Evolutionary conservation across 805 yeast species (phyloP).

Genomic region (Pichia phayaonensis): DNA sequence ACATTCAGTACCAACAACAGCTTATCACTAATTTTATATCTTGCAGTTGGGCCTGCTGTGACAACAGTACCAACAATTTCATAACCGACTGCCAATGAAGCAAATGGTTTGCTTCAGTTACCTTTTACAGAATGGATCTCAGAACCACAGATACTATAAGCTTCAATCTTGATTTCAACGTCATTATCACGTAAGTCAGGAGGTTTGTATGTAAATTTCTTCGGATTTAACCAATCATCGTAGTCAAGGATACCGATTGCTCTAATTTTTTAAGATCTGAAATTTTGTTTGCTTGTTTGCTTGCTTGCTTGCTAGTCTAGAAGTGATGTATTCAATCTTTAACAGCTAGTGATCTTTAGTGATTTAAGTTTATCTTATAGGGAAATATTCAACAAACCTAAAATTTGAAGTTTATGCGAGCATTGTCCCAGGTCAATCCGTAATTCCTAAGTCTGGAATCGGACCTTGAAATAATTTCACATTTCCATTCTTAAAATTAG

Average conservation of each 20-base stretch:
- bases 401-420: too few relatives aligned
- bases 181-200: constrained; percentile 18
- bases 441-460: too few relatives aligned
- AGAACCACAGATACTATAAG: constrained; percentile 44
- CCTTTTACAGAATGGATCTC: constrained; percentile 40
- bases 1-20: constrained; percentile 43
- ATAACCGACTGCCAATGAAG: constrained; percentile 34
- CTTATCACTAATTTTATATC: constrained; percentile 38
- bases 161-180: constrained; percentile 38
- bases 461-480: too few relatives aligned
- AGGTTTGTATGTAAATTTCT: constrained; percentile 15
- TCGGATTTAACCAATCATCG: constrained; percentile 14
- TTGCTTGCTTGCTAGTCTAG: neutral
- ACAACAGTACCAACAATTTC: constrained; percentile 39
- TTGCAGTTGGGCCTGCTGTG: constrained; percentile 29
- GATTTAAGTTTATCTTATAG: too few relatives aligned
- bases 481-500: too few relatives aligned
- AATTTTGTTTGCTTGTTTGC: neutral
- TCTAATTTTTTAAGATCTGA: constrained; percentile 5
- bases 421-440: too few relatives aligned
- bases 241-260: constrained; percentile 16
- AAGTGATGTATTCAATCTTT: too few relatives aligned
- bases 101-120: constrained; percentile 14
- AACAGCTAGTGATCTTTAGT: too few relatives aligned
- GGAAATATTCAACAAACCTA: too few relatives aligned